These are phyloP conservation scores for Limnomonas spitsbergensis DNA, from an alignment of 139 green algal genomes.

Conservation along the genomic window DNA sequence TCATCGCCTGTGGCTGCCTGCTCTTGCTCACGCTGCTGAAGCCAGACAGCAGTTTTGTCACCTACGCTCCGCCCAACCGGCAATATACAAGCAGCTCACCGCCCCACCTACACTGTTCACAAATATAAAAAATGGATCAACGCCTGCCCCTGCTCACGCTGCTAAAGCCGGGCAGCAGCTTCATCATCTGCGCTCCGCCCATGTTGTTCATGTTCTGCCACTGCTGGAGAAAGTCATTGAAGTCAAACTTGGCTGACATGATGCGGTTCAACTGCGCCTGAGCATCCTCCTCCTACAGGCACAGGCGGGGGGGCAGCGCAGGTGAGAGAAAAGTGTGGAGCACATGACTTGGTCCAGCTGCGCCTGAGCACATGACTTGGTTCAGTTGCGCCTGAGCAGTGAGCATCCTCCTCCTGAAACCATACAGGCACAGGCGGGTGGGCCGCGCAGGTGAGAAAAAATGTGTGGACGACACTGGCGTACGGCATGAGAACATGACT, in stretches of 20 bases:
- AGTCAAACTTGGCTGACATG: slow-evolving; percentile 94
- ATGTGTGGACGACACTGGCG: not conserved
- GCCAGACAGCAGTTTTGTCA: too few relatives aligned
- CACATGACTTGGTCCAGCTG: slow-evolving; percentile 74
- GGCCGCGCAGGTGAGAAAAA: not conserved
- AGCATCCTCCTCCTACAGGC: slow-evolving; percentile 86
- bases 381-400: slow-evolving; percentile 40
- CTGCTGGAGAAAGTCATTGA: slow-evolving; percentile 98
- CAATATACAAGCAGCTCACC: too few relatives aligned
- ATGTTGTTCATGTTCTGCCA: slow-evolving; percentile 90
- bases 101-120: too few relatives aligned
- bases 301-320: too few relatives aligned
- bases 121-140: too few relatives aligned
- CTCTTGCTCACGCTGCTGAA: slow-evolving; percentile 63
- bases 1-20: too few relatives aligned
- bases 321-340: slow-evolving; percentile 97
- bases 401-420: not conserved
- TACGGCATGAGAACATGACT: not conserved
- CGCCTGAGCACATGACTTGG: slow-evolving; percentile 73
- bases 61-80: too few relatives aligned
- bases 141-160: too few relatives aligned
- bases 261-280: slow-evolving; percentile 69
- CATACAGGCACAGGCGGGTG: slow-evolving; percentile 28
- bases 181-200: slow-evolving; percentile 87
- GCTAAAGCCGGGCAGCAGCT: slow-evolving; percentile 91